Conservation (phyloP, 768 basidiomycete species). For the Phylloporus arenicola region DNA sequence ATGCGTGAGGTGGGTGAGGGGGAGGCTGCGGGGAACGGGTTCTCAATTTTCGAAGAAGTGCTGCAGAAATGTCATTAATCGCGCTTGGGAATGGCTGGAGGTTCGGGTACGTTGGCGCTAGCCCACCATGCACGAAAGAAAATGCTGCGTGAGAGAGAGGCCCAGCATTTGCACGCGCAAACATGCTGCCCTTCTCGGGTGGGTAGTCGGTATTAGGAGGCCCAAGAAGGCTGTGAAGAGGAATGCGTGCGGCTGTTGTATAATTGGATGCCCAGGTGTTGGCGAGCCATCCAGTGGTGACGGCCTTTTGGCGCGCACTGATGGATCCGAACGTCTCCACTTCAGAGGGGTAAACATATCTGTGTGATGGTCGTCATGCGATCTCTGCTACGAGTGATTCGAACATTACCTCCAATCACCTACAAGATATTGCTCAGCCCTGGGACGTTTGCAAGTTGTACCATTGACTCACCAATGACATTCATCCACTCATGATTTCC, state of each 20-base stretch:
- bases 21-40: slow-evolving; percentile 54
- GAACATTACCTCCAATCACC: slow-evolving; percentile 78
- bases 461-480: slow-evolving; percentile 50
- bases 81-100: slow-evolving; percentile 77
- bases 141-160: slow-evolving; percentile 74
- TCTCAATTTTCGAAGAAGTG: slow-evolving; percentile 69
- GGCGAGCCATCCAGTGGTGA: slow-evolving; percentile 75
- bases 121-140: slow-evolving; percentile 91
- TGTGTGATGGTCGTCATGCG: slow-evolving; percentile 25
- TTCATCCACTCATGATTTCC: slow-evolving; percentile 99
- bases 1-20: slow-evolving; percentile 78
- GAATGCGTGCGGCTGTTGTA: slow-evolving; percentile 73
- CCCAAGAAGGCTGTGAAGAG: slow-evolving; percentile 67
- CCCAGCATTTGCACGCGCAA: slow-evolving; percentile 31
- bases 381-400: not conserved
- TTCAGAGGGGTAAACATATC: slow-evolving; percentile 82
- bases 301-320: slow-evolving; percentile 62
- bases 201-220: slow-evolving; percentile 60
- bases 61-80: slow-evolving; percentile 72
- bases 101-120: slow-evolving; percentile 69
- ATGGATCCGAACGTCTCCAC: slow-evolving; percentile 77
- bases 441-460: slow-evolving; percentile 1
- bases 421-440: slow-evolving; percentile 23
- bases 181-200: slow-evolving; percentile 29
- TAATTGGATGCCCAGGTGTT: slow-evolving; percentile 84